These are phyloP conservation scores for Russula earlei DNA, from an alignment of 768 basidiomycete species.

Conservation along the genomic window DNA sequence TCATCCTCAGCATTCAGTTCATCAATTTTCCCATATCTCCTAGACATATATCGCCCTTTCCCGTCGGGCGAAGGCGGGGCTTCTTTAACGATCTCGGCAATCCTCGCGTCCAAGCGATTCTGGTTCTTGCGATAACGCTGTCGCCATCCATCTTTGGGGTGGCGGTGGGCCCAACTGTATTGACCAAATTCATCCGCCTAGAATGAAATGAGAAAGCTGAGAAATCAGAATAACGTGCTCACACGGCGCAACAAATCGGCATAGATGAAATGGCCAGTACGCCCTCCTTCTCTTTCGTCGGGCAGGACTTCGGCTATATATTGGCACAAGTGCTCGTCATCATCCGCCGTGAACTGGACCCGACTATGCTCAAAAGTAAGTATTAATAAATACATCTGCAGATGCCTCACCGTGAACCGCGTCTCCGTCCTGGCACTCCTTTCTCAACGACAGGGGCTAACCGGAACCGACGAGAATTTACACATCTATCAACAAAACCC, in stretches of 20 bases:
- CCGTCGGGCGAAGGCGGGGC: conserved; percentile 8
- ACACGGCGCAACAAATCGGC: conserved; percentile 13
- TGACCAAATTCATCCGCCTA: conserved; percentile 9
- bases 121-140: conserved; percentile 22
- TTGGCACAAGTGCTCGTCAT: conserved; percentile 9
- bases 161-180: conserved; percentile 17
- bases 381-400: not conserved
- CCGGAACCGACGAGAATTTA: conserved; percentile 3
- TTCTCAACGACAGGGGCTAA: not conserved
- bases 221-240: not conserved
- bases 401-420: conserved; percentile 1
- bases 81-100: conserved; percentile 13
- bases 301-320: conserved; percentile 15
- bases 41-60: conserved; percentile 11
- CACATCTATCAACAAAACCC: conserved; percentile 15
- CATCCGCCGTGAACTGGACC: conserved; percentile 8
- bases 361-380: not conserved
- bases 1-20: not conserved
- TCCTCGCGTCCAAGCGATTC: conserved; percentile 13
- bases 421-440: conserved; percentile 1
- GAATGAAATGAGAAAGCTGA: not conserved
- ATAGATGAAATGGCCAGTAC: conserved; percentile 13
- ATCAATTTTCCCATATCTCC: not conserved
- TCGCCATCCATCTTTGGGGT: conserved; percentile 21
- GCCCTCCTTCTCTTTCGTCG: conserved; percentile 8